Evolutionary conservation across 2,329 filamentous ascomycete genomes (phyloP).

Genomic region (Stemphylium lycopersici): DNA sequence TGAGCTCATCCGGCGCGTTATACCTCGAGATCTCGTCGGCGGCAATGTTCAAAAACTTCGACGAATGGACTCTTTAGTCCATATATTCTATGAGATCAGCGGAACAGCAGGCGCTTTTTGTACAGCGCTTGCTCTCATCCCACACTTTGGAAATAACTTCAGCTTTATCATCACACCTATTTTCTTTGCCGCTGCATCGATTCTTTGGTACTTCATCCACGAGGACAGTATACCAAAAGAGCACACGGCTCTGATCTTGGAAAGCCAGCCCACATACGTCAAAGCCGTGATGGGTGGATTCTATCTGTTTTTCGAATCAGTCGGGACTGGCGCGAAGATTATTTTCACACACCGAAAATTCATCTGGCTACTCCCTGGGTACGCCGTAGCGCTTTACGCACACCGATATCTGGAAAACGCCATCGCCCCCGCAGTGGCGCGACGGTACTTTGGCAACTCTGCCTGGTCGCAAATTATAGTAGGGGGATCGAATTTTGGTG

Average conservation of each 20-base stretch:
- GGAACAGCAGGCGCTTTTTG: constrained; percentile 57
- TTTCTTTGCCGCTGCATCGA: constrained; percentile 52
- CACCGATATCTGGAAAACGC: constrained; percentile 60
- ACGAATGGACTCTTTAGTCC: constrained; percentile 54
- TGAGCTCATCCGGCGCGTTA: constrained; percentile 58
- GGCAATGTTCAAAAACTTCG: constrained; percentile 58
- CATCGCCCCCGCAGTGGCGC: constrained; percentile 55
- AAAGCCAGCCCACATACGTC: constrained; percentile 44
- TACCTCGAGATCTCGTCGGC: constrained; percentile 59
- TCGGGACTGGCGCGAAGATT: constrained; percentile 55
- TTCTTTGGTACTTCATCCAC: constrained; percentile 56
- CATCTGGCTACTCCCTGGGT: constrained; percentile 58
- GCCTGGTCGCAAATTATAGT: constrained; percentile 60
- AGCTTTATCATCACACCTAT: constrained; percentile 60
- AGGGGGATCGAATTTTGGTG: constrained; percentile 59
- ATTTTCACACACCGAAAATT: constrained; percentile 57
- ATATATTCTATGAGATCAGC: constrained; percentile 58
- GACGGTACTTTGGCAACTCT: constrained; percentile 56
- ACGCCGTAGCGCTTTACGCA: constrained; percentile 57
- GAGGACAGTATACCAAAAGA: constrained; percentile 45
- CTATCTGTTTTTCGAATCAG: constrained; percentile 54
- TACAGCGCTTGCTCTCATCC: constrained; percentile 59
- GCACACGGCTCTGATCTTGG: constrained; percentile 25
- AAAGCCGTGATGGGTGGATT: constrained; percentile 50
- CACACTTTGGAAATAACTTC: constrained; percentile 58